Percentiles rank a stretch among this genome's conserved stretches.
Evolutionary conservation across 148 eudicot species (phyloP).

Genomic region (Rhododendron mucronatum): DNA sequence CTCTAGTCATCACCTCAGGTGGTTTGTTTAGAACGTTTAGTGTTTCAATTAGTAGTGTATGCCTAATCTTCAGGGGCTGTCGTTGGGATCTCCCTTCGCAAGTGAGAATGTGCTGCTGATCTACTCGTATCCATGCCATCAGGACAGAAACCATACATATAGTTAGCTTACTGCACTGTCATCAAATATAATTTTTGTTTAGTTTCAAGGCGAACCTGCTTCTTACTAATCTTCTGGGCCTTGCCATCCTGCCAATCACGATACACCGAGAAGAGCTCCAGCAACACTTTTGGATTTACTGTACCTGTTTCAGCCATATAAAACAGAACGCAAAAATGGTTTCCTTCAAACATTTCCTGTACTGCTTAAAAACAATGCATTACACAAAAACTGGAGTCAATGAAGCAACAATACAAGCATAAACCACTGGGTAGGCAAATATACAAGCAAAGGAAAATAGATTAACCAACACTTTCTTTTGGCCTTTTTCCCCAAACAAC

Average conservation of each 20-base stretch:
- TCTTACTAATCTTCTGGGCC: conserved; percentile 52
- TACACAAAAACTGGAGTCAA: background rate
- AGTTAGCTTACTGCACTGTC: background rate
- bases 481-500: background rate
- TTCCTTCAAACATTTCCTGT: background rate
- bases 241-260: conserved; percentile 87
- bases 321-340: background rate
- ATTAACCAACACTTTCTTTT: background rate
- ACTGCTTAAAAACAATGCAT: background rate
- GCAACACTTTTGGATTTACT: conserved; percentile 68
- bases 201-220: conserved; percentile 49
- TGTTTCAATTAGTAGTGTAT: no score
- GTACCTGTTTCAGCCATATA: conserved; percentile 44
- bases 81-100: no score
- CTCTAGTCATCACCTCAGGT: no score
- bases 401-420: conserved; percentile 1
- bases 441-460: background rate
- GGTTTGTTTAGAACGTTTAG: no score
- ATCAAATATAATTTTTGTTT: background rate
- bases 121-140: background rate
- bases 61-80: no score
- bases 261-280: conserved; percentile 84
- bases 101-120: conserved; percentile 3
- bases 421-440: background rate
- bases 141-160: background rate